Percentiles rank a stretch among this genome's conserved stretches.
Conservation (phyloP, 352 stramenopile genomes). For the Pythium sukuiense region DNA sequence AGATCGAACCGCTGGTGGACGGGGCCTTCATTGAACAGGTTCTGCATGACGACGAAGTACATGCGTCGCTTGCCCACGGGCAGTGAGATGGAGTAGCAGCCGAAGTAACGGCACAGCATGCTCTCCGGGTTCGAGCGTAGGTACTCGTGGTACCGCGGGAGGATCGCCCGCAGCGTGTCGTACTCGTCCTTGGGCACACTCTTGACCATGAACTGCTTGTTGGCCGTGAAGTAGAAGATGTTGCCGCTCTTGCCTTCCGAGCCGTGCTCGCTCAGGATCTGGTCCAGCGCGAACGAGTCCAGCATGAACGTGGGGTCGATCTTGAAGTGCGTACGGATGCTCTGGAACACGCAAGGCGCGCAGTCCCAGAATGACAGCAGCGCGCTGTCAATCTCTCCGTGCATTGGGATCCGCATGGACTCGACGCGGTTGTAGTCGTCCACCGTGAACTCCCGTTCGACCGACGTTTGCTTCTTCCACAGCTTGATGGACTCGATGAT, state of each 20-base stretch:
- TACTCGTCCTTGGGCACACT: constrained; percentile 86
- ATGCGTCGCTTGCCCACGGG: constrained; percentile 81
- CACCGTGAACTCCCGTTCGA: constrained; percentile 37
- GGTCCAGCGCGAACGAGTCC: constrained; percentile 71
- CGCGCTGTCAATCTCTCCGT: constrained; percentile 49
- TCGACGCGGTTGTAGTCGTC: constrained; percentile 73
- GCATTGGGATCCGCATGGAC: constrained; percentile 72
- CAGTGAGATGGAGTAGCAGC: constrained; percentile 83
- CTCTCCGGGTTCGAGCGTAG: constrained; percentile 71
- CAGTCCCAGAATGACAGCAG: constrained; percentile 75
- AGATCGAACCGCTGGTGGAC: constrained; percentile 84
- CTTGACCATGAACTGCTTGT: constrained; percentile 90
- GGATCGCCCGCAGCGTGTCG: constrained; percentile 73
- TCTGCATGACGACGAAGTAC: constrained; percentile 90
- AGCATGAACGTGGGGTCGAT: constrained; percentile 69
- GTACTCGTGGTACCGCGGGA: constrained; percentile 84
- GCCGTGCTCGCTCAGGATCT: constrained; percentile 76
- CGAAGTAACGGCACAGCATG: constrained; percentile 81
- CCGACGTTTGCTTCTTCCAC: constrained; percentile 28
- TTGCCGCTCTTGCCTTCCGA: constrained; percentile 86
- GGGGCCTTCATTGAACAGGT: constrained; percentile 76
- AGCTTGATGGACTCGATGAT: constrained; percentile 76
- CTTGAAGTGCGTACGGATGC: constrained; percentile 72
- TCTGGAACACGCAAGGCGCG: constrained; percentile 76
- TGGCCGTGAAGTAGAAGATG: constrained; percentile 89